These are phyloP conservation scores for Epithemia pelagica DNA, from an alignment of 108 stramenopile genomes.

Conservation along the genomic window DNA sequence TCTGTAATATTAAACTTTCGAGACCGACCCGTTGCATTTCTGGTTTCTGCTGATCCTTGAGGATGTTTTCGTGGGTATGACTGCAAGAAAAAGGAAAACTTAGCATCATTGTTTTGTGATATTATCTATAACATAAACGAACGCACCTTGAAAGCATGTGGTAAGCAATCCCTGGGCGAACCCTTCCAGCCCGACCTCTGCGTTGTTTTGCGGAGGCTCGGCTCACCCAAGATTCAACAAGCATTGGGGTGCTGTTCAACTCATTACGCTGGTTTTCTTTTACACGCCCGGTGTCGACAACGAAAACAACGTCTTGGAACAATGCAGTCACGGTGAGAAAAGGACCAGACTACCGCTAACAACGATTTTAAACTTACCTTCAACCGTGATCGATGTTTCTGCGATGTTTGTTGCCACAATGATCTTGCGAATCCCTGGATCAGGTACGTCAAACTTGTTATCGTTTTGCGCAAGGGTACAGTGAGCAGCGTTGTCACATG, in stretches of 20 bases:
- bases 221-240: slow-evolving; percentile 77
- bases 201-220: slow-evolving; percentile 88
- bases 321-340: not conserved
- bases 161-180: slow-evolving; percentile 81
- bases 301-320: slow-evolving; percentile 3
- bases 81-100: slow-evolving; percentile 81
- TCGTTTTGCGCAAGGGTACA: slow-evolving; percentile 69
- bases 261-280: slow-evolving; percentile 64
- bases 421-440: slow-evolving; percentile 63
- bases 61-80: slow-evolving; percentile 81
- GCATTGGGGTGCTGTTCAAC: slow-evolving; percentile 54
- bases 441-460: slow-evolving; percentile 47
- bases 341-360: slow-evolving; percentile 1
- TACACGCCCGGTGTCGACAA: slow-evolving; percentile 74
- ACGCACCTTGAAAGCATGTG: slow-evolving; percentile 67
- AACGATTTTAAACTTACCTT: slow-evolving; percentile 67
- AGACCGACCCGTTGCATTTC: slow-evolving; percentile 65
- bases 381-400: slow-evolving; percentile 77
- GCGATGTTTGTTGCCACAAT: slow-evolving; percentile 68
- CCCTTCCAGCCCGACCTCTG: slow-evolving; percentile 90
- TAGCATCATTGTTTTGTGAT: slow-evolving; percentile 51
- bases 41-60: slow-evolving; percentile 58
- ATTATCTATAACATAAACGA: slow-evolving; percentile 75
- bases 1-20: slow-evolving; percentile 78
- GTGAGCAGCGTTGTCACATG: slow-evolving; percentile 46